Evolutionary conservation across 2,329 filamentous ascomycete genomes (phyloP), one percentile per base, ranked within the genome.

Genomic region (Curvularia eragrostidis): DNA sequence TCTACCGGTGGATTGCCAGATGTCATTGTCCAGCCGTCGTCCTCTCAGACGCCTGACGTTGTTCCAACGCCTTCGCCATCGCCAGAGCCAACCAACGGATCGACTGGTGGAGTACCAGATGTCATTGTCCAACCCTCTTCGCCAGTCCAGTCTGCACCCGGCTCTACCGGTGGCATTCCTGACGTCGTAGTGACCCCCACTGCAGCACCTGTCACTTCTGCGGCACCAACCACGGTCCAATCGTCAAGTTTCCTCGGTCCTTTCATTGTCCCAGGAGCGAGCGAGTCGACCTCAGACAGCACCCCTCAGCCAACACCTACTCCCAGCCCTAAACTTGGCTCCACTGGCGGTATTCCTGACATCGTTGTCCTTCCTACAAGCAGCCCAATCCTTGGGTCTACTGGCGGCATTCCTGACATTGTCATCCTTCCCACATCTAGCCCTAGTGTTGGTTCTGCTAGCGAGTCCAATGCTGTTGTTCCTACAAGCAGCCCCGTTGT

Each of bases 191-290:
- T 68, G n/a, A 54, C 58, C 21, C 61, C 59, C 26, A 67, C 63
- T 34, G 43, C 61, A 3, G 54, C 60, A n/a, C 48, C 61, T 19
- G 44, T 36, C 18, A 30, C 55, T 30, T 54, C 62, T 39, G 52
- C 56, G 15, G 46, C 50, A 43, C 52, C 59, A 52, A 58, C 50
- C 21, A 50, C 56, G 30, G 21, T 56, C 26, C 56, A 54, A 21
- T 48, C 62, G 13, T 68, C 67, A 15, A 64, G 63, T 58, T 63
- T 70, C 47, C 64, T 62, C 0, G 66, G 67, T 6, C 63, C 67
- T 3, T 69, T 70, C 56, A 70, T 67, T 23, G 56, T 68, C 19
- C 65, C 67, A 18, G 69, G 67, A 34, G 63, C 65, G 5, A 68
- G 67, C 34, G 67, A 62, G 13, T 54, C 57, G n/a, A 3, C 62